phyloP scores from a whole-genome alignment of 2,329 filamentous ascomycete genomes.

The Beauveria brongniartii region DNA sequence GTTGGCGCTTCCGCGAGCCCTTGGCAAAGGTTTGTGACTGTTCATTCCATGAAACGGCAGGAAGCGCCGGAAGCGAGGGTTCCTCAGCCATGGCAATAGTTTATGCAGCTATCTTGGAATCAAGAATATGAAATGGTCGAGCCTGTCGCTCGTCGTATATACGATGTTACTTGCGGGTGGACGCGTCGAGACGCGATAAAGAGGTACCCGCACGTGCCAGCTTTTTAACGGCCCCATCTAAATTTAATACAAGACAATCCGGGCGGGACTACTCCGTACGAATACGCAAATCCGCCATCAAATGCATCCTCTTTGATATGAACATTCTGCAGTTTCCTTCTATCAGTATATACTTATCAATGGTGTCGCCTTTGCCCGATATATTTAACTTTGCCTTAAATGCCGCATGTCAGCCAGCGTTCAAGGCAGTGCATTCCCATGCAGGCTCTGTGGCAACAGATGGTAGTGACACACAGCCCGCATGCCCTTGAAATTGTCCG shows the following conservation, averaged over 20 bases:
- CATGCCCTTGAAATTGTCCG: slow-evolving; percentile 33
- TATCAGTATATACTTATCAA: neutral
- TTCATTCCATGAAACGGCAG: slow-evolving; percentile 31
- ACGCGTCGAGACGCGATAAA: slow-evolving; percentile 9
- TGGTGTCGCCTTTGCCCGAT: neutral
- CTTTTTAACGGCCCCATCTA: neutral
- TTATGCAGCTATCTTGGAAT: neutral
- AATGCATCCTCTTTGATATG: neutral
- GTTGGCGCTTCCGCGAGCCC: slow-evolving; percentile 32
- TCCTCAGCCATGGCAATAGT: slow-evolving; percentile 30
- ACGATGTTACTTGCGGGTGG: neutral
- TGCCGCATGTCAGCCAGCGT: neutral
- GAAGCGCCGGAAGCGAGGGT: slow-evolving; percentile 31
- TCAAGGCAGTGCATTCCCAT: neutral
- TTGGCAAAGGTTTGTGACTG: slow-evolving; percentile 31
- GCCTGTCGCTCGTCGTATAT: neutral
- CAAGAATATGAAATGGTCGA: neutral
- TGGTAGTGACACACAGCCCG: slow-evolving; percentile 20
- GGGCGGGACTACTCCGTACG: too few relatives aligned
- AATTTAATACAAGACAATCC: too few relatives aligned
- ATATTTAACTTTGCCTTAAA: too few relatives aligned
- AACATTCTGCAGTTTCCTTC: neutral
- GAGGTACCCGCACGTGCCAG: slow-evolving; percentile 2
- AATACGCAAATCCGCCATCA: neutral
- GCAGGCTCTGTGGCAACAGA: slow-evolving; percentile 15